Evolutionary conservation across 306 rosid genomes (phyloP), one percentile per base, ranked within the genome.

Genomic region (Rubus parviflorus): DNA sequence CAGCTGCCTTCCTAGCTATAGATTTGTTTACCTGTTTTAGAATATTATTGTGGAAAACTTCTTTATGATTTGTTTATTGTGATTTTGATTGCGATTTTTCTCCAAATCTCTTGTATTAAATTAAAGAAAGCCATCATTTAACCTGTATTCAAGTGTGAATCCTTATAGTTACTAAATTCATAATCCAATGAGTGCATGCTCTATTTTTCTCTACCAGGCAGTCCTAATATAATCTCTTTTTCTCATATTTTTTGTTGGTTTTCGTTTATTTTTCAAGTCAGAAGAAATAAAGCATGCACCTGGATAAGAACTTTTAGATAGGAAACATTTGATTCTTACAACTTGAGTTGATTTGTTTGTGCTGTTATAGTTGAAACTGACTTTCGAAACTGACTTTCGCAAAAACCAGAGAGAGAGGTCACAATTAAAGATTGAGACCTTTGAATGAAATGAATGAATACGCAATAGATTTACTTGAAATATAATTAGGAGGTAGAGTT

Each of bases 401-500:
- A n/a, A 48, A 70, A 52, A 20, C 35, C 38, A 8, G 23, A 6
- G 37, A 40, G 56, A 77, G 65, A 35, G 79, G 84, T 75, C 78
- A 71, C 74, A 81, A 69, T 46, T 70, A 68, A 74, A 82, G 68
- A 64, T 74, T 62, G 76, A 72, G 15, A 56, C 63, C 43, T 80
- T 58, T 75, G 84, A 80, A 75, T 68, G 69, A 13, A 78, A 73
- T 60, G 72, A 9, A 76, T 79, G 74, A 74, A 43, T 75, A 68
- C 37, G 35, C 8, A 40, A 75, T 63, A 20, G 67, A 75, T 57
- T 79, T 53, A 65, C 73, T 78, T 81, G 85, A 80, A 77, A 77
- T 67, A 47, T 65, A 84, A 79, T 53, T 52, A 19, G n/a, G 52
- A 41, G 53, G 38, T 62, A 71, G 58, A 85, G 85, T 89, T 89